A percentile compares a stretch with the other conserved stretches of the same genome.
Conservation (phyloP, 257 asterid genomes). For the Scutellaria minor region DNA sequence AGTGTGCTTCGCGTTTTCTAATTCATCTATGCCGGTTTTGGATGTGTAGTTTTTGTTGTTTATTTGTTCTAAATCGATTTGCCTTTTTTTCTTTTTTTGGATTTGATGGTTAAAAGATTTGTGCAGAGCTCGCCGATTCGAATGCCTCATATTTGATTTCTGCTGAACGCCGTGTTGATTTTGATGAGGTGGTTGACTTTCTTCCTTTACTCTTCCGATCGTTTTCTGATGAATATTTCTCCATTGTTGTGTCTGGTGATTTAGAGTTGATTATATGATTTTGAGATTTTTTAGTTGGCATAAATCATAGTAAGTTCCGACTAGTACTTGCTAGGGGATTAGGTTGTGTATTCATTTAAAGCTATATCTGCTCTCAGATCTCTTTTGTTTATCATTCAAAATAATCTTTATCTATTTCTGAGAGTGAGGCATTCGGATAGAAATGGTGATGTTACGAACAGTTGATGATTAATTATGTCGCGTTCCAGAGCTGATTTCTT, state of each 20-base stretch:
- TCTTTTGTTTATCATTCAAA: background rate
- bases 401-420: background rate
- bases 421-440: background rate
- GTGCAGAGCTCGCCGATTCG: slow-evolving; percentile 62
- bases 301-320: background rate
- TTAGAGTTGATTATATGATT: background rate
- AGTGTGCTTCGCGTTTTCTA: slow-evolving; percentile 23
- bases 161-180: slow-evolving; percentile 50
- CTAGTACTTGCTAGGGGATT: background rate
- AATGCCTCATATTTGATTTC: slow-evolving; percentile 60
- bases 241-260: slow-evolving; percentile 3
- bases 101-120: slow-evolving; percentile 21
- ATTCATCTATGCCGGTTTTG: background rate
- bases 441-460: slow-evolving; percentile 1
- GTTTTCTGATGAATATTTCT: slow-evolving; percentile 14
- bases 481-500: background rate
- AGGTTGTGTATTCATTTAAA: background rate
- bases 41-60: background rate
- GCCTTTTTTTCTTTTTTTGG: background rate
- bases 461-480: slow-evolving; percentile 1
- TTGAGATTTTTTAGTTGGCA: background rate
- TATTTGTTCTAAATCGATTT: background rate
- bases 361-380: slow-evolving; percentile 20
- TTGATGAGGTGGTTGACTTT: slow-evolving; percentile 46
- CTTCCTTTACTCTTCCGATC: background rate